Base-by-base conservation (phyloP, 495 filamentous ascomycete genomes). In the Aspergillus cavernicola region DNA sequence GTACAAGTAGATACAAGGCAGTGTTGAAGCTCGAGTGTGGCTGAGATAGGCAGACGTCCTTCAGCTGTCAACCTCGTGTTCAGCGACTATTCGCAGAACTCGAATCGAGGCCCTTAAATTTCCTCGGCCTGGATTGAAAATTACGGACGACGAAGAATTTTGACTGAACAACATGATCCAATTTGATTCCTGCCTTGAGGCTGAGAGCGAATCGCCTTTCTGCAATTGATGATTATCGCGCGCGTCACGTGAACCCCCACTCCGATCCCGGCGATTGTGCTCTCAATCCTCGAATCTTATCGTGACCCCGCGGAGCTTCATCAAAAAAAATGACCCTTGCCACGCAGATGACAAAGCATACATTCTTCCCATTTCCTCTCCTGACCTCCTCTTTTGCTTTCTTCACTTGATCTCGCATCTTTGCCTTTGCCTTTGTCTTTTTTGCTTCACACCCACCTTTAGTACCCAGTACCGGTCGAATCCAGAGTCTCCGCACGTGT, bases 271-370 rank as follows among this genome's bases (percentile, higher is more conserved):
- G 31, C 31, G 31, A 33, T 33, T 33, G 31, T 33, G 6, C 6
- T 13, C 9, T n/a, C 11, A n/a, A 33, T 33, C 31, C 3, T 33
- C 31, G 31, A 13, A 33, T 33, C 31, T 33, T 33, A 33, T 43
- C 22, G 39, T 28, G 9, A 20, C 44, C 44, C 44, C 44, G 31
- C 44, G 44, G 44, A 47, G 44, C 44, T 47, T 47, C 44, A 6
- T 38, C n/a, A n/a, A n/a, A 36, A 24, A 47, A 36, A 47, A 47
- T 47, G 44, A 24, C 29, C 44, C 10, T 47, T 31, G 44, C 44
- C 44, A 47, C 44, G 44, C 44, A 13, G 44, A 47, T 47, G 18
- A 47, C 44, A 47, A 47, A 47, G 44, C 44, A 47, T 36, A 35
- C 10, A 22, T 24, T 36, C 20, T 26, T 18, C 12, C n/a, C 12